A percentile compares a stretch with the other conserved stretches of the same genome.
These are phyloP conservation scores for Colletotrichum horii DNA, from an alignment of 2,329 filamentous ascomycete genomes.

Conservation along the genomic window DNA sequence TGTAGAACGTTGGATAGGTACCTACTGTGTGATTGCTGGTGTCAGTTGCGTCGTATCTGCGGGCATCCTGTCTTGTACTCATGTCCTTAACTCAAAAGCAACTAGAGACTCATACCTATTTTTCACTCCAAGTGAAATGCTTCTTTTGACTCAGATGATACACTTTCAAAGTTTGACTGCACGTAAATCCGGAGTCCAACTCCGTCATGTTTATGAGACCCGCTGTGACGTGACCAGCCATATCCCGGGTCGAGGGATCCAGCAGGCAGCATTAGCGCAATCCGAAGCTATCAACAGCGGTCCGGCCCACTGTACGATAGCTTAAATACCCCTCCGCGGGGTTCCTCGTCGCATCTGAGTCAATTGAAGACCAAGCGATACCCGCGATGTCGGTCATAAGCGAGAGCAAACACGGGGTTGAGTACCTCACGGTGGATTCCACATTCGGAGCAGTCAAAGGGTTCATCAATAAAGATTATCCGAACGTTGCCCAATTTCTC, in stretches of 20 bases:
- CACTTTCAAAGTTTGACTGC: neutral
- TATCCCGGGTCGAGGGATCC: neutral
- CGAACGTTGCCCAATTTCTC: neutral
- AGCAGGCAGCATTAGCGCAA: neutral
- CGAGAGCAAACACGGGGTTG: neutral
- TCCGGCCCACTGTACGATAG: neutral
- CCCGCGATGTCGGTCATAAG: neutral
- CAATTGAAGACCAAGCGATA: neutral
- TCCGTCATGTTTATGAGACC: neutral
- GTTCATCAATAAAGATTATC: neutral
- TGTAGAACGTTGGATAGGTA: too few species aligned
- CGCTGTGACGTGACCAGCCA: neutral
- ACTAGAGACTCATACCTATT: neutral
- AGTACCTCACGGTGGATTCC: neutral
- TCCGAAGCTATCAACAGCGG: neutral
- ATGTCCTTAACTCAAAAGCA: neutral
- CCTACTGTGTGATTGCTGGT: too few species aligned
- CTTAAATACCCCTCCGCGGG: neutral
- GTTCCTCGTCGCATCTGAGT: neutral
- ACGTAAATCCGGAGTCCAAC: neutral
- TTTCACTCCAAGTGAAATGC: neutral
- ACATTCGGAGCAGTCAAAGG: neutral
- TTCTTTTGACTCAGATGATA: neutral
- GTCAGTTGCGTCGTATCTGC: neutral
- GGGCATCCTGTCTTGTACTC: neutral